Conservation (phyloP, 2,329 filamentous ascomycete species). For the Pestalotiopsis sp. region DNA sequence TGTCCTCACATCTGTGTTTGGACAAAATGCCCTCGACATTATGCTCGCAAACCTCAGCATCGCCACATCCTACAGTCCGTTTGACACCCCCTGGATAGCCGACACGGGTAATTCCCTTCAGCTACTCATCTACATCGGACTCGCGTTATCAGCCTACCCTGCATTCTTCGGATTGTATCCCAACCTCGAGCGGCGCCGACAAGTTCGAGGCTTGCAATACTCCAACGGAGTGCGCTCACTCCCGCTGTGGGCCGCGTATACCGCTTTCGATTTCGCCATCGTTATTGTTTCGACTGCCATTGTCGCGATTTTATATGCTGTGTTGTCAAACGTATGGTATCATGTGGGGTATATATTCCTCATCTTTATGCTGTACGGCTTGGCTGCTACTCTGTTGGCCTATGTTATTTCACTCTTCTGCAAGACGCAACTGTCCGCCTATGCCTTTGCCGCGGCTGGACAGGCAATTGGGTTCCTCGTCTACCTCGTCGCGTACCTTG, state of each 20-base stretch:
- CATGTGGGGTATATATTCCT: conserved; percentile 79
- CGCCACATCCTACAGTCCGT: conserved; percentile 69
- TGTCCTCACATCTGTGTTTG: conserved; percentile 57
- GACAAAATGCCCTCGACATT: conserved; percentile 67
- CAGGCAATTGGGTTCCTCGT: conserved; percentile 72
- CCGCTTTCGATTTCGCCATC: conserved; percentile 76
- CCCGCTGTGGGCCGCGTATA: conserved; percentile 83
- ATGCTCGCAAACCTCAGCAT: conserved; percentile 69
- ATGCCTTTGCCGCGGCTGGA: conserved; percentile 76
- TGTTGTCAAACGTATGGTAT: conserved; percentile 69
- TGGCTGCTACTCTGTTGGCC: conserved; percentile 73
- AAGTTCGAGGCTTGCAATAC: conserved; percentile 84
- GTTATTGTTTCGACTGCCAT: conserved; percentile 67
- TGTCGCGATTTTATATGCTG: conserved; percentile 68
- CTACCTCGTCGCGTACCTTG: conserved; percentile 72
- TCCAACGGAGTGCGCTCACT: conserved; percentile 84
- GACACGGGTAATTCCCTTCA: conserved; percentile 73
- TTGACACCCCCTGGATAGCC: conserved; percentile 73
- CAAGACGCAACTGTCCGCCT: conserved; percentile 77
- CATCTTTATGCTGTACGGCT: conserved; percentile 76
- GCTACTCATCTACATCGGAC: conserved; percentile 76
- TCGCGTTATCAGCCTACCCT: conserved; percentile 77
- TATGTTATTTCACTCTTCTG: conserved; percentile 83
- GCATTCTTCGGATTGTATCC: conserved; percentile 89
- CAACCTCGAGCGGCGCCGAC: conserved; percentile 76